Percentiles rank a stretch among this genome's conserved stretches.
Conservation (phyloP, 1,284 basidiomycete species). For the Leccinum fallax region DNA sequence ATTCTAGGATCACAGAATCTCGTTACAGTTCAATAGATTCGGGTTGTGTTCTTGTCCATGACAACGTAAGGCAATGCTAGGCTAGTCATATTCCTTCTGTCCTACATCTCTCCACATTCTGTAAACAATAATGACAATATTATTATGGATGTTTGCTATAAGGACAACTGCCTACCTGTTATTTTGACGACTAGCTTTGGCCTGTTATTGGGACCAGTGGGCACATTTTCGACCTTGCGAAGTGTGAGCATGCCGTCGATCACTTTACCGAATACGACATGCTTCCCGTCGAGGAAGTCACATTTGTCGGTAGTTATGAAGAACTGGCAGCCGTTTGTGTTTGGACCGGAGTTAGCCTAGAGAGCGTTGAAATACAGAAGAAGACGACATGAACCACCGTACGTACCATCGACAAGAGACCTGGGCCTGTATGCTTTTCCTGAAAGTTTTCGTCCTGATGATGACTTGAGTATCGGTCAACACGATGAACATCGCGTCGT, state of each 20-base stretch:
- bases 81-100: background rate
- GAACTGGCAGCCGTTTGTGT: background rate
- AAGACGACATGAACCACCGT: background rate
- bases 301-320: slow-evolving; percentile 42
- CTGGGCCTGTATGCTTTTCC: background rate
- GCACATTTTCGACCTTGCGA: slow-evolving; percentile 92
- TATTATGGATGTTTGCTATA: background rate
- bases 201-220: slow-evolving; percentile 85
- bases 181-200: slow-evolving; percentile 87
- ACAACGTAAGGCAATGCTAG: background rate
- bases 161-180: slow-evolving; percentile 57
- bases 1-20: background rate
- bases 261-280: slow-evolving; percentile 92
- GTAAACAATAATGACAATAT: background rate
- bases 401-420: background rate
- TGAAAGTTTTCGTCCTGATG: background rate
- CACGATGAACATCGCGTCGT: background rate
- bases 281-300: slow-evolving; percentile 93
- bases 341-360: background rate
- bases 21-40: background rate
- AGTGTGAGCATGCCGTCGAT: slow-evolving; percentile 89
- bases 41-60: background rate
- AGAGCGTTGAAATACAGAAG: background rate
- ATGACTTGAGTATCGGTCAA: background rate
- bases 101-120: slow-evolving; percentile 38